These are phyloP conservation scores for Saccharomycopsis fodiens DNA, from an alignment of 805 yeast genomes.

Conservation along the genomic window DNA sequence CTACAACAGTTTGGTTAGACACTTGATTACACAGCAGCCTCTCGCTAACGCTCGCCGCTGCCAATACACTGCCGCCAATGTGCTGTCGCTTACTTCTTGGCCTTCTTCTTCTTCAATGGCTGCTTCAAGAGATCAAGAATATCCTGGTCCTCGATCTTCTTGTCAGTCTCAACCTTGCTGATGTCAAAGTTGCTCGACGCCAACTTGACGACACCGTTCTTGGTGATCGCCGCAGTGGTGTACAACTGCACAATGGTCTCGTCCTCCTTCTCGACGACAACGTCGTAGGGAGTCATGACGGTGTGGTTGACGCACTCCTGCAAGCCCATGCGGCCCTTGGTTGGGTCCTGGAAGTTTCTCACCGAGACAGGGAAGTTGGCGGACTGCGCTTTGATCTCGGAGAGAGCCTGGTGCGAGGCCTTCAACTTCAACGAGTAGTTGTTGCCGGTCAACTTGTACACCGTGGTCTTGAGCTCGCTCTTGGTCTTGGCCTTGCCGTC, in stretches of 20 bases:
- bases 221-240: slow-evolving; percentile 69
- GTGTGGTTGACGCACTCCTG: slow-evolving; percentile 65
- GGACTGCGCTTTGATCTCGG: slow-evolving; percentile 60
- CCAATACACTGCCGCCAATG: too few species aligned
- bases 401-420: slow-evolving; percentile 57
- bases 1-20: too few species aligned
- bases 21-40: too few species aligned
- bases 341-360: slow-evolving; percentile 58
- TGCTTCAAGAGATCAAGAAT: slow-evolving; percentile 19
- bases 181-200: slow-evolving; percentile 48
- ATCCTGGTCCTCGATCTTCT: slow-evolving; percentile 45
- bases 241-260: slow-evolving; percentile 63
- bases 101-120: slow-evolving; percentile 19
- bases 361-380: slow-evolving; percentile 64
- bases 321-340: slow-evolving; percentile 66
- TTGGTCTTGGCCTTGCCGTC: slow-evolving; percentile 61
- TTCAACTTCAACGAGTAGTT: slow-evolving; percentile 63
- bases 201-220: slow-evolving; percentile 60
- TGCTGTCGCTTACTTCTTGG: slow-evolving; percentile 8
- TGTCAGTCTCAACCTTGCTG: slow-evolving; percentile 45
- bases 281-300: slow-evolving; percentile 60
- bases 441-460: slow-evolving; percentile 65
- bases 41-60: too few species aligned
- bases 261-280: slow-evolving; percentile 58
- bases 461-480: slow-evolving; percentile 50